Percentiles rank a stretch among this genome's conserved stretches.
Conservation (phyloP, 139 green algal species). For the Monoraphidium neglectum region DNA sequence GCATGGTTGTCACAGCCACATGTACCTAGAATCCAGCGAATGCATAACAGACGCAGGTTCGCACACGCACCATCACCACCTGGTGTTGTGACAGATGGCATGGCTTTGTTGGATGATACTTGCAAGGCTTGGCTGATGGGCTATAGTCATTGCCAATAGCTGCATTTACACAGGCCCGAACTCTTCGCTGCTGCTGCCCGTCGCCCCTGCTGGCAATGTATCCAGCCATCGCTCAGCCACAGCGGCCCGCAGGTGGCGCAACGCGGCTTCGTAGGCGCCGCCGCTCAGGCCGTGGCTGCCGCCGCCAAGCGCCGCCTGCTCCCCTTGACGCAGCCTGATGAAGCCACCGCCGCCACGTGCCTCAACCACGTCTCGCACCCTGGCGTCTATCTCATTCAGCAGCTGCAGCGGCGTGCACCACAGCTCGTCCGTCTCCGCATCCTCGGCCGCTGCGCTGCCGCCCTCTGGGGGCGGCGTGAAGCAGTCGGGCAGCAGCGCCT, state of each 20-base stretch:
- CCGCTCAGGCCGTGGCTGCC: neutral
- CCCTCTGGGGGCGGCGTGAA: constrained; percentile 45
- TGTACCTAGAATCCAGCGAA: no score
- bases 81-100: no score
- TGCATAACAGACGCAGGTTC: no score
- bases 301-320: neutral
- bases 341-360: neutral
- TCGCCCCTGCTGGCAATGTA: no score
- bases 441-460: neutral
- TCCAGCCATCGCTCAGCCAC: constrained; percentile 19
- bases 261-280: constrained; percentile 7
- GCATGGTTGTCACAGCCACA: no score
- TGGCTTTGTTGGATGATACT: no score
- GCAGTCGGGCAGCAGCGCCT: constrained; percentile 55
- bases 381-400: constrained; percentile 48
- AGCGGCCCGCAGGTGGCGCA: constrained; percentile 15
- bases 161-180: no score
- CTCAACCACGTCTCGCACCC: constrained; percentile 20
- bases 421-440: constrained; percentile 38
- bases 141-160: no score
- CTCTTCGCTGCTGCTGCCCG: no score
- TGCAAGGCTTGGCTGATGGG: no score
- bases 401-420: constrained; percentile 53
- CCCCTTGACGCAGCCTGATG: neutral
- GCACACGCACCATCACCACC: no score